Evolutionary conservation across 1,284 basidiomycete genomes (phyloP), one percentile per base, ranked within the genome.

Genomic region (Ustilago esculenta): DNA sequence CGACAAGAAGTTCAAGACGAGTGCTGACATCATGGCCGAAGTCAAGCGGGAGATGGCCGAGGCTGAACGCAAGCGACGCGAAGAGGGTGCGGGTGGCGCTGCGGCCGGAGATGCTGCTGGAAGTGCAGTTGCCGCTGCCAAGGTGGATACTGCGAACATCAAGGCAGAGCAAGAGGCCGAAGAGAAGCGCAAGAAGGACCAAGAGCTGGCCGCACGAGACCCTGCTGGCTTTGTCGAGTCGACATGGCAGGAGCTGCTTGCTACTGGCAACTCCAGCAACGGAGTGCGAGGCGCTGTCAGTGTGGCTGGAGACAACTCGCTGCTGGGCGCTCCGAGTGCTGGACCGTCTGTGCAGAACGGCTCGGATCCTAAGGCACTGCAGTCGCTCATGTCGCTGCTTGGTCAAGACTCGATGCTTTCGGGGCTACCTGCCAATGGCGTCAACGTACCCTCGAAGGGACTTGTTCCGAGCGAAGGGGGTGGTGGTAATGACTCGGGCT

Each of bases 21-120:
- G 73, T 37, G 72, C 72, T 32, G 74, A 76, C 40, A 79, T 79
- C 51, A 74, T 79, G 73, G 75, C 73, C 15, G 74, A 75, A 51
- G 76, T 77, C 46, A 77, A 77, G 44, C 72, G 72, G 18, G 76
- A 80, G 50, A 71, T 72, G 53, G 76, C 76, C 17, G 68, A 72
- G 25, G 74, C 64, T 11, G 67, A 73, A 40, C 66, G 66, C 35
- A 69, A 69, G 52, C 61, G 63, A n/a, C 54, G 65, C 37, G 66
- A 69, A 40, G 56, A 57, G 32, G 56, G 57, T 14, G 25, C 47
- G 18, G 64, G 48, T n/a, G 43, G 53, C 11, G 42, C 29, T 27
- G 41, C 29, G n/a, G 51, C 25, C 24, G 49, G 47, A 5, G 42
- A 57, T 27, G 60, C 60, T 3, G 41, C 39, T 18, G 42, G 52